Conservation (phyloP, 768 basidiomycete species). For the Suillus plorans region DNA sequence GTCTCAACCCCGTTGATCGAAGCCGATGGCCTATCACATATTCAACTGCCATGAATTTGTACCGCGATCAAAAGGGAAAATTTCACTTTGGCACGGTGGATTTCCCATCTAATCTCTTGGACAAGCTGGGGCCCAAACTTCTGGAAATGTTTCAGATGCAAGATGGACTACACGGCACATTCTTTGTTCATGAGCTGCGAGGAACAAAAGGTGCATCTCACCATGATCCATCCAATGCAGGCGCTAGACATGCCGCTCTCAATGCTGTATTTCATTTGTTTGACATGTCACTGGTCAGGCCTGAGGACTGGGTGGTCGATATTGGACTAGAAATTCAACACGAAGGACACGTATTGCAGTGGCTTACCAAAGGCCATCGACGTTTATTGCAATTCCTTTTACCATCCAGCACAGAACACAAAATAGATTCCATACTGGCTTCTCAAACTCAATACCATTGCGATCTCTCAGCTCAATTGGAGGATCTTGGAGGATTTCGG, state of each 20-base stretch:
- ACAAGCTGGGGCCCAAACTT: background rate
- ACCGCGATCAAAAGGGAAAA: background rate
- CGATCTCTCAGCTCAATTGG: background rate
- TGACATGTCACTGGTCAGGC: background rate
- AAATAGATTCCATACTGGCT: background rate
- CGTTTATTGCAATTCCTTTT: background rate
- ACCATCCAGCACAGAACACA: background rate
- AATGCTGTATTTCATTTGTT: background rate
- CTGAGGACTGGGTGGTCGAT: background rate
- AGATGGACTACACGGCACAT: background rate
- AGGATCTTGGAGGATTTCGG: background rate
- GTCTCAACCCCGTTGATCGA: conserved; percentile 7
- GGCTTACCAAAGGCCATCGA: background rate
- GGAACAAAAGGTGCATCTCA: too few relatives aligned
- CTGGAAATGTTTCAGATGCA: background rate
- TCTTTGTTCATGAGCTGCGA: background rate
- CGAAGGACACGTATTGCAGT: background rate
- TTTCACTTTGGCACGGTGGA: background rate
- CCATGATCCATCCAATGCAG: too few relatives aligned
- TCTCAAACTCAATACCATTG: background rate
- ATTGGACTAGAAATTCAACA: background rate
- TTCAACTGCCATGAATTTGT: background rate
- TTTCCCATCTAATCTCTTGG: conserved; percentile 2
- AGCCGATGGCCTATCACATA: conserved; percentile 10
- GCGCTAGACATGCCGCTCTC: too few relatives aligned